Conservation (phyloP, 2,329 filamentous ascomycete species). For the Biscogniauxia sp. region DNA sequence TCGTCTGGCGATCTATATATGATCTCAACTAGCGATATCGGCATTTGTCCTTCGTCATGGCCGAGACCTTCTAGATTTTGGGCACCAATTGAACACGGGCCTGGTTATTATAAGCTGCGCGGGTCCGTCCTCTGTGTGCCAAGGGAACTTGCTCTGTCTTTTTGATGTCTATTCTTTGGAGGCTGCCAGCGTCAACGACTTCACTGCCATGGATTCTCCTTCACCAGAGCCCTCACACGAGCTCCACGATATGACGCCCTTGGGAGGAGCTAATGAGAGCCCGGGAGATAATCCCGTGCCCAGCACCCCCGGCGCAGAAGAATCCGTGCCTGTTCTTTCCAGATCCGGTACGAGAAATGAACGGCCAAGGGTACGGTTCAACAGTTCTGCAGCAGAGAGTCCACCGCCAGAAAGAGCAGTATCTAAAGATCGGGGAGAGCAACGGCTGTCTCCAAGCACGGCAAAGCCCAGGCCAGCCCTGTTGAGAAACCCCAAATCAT, state of each 20-base stretch:
- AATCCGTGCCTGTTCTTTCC: background rate
- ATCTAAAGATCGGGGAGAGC: conserved; percentile 2
- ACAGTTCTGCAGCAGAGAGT: conserved; percentile 5
- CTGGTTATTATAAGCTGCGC: background rate
- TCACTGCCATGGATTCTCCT: background rate
- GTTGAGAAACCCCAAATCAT: conserved; percentile 36
- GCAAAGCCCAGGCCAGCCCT: conserved; percentile 36
- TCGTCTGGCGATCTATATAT: background rate
- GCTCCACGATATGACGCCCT: background rate
- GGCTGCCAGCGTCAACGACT: background rate
- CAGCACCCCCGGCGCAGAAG: background rate
- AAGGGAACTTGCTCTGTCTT: background rate
- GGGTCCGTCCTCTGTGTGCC: background rate
- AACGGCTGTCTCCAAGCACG: conserved; percentile 7
- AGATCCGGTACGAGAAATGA: conserved; percentile 4
- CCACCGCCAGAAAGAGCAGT: conserved; percentile 1
- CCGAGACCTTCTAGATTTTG: background rate
- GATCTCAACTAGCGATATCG: background rate
- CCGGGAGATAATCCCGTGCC: background rate
- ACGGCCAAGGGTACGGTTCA: conserved; percentile 17
- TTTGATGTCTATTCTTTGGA: background rate
- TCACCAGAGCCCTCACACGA: background rate
- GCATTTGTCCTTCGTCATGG: background rate
- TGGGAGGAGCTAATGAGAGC: background rate
- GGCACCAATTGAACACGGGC: background rate